Base-by-base conservation (phyloP, 2,329 filamentous ascomycete genomes). In the Diaporthe destruens region DNA sequence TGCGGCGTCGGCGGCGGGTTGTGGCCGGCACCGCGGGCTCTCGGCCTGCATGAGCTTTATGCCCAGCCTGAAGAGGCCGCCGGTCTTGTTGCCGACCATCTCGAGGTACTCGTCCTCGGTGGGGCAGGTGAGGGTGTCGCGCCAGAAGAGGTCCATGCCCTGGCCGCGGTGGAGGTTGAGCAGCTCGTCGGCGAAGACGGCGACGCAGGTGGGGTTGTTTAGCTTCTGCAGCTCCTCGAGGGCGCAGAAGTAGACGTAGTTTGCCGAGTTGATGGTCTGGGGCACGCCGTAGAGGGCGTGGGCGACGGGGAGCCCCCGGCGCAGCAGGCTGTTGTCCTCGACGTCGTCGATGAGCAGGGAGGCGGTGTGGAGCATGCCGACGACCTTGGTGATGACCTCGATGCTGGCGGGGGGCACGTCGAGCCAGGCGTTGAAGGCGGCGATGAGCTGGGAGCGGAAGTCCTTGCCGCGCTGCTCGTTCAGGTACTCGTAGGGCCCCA, bases 51-150 rank as follows among this genome's bases (percentile, higher is more conserved):
- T 97, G 39, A 97, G 88, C 83, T 95, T 94, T 80, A 97, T 92
- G 53, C 93, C 93, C 12, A 97, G 84, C 53, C 94, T 88, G 85
- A 97, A 97, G 1, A 98, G 86, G 0, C 94, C 94, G 68, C 94
- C 94, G 0, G 94, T 97, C 84, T 97, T 97, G 84, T 97, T 95
- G 77, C 90, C 90, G 14, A 97, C 94, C 94, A 97, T 97, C 81
- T 97, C 93, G n/a, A 97, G 88, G 83, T 97, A 97, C 83, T 97
- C 94, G 76, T 95, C 93, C 82, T 96, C 94, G 65, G 89, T 93
- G 18, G 94, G 94, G 81, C 93, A 96, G 25, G 92, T 95, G 73
- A 96, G 85, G 34, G 91, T 94, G 82, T 96, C 94, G 72, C 94
- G 89, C 94, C 95, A 97, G 85, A 93, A 96, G 49, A 97, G 87